A percentile compares a stretch with the other conserved stretches of the same genome.
phyloP scores from a whole-genome alignment of 495 filamentous ascomycete species.

The Neurospora cerealis region DNA sequence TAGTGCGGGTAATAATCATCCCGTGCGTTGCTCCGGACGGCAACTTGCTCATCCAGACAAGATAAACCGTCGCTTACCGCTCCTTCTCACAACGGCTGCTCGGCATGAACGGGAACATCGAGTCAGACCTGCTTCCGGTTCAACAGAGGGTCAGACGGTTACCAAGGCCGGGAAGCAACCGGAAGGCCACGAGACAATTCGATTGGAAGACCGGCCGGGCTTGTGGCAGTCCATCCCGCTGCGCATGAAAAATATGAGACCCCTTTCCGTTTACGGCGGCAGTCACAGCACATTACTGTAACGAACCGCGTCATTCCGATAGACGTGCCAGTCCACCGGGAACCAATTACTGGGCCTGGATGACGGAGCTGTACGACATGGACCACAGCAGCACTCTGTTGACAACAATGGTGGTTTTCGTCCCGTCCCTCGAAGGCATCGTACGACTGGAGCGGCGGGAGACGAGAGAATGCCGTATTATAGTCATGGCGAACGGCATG shows the following conservation, averaged over 20 bases:
- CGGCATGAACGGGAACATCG: not conserved
- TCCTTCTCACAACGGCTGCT: not conserved
- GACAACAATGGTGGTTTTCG: not conserved
- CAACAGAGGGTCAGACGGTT: not conserved
- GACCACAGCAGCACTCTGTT: not conserved
- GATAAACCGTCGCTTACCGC: not conserved
- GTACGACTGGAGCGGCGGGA: not conserved
- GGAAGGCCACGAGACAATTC: not conserved
- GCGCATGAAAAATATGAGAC: not conserved
- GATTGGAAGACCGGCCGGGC: not conserved
- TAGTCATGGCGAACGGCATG: not conserved
- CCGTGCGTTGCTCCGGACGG: not conserved
- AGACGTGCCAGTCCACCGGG: not conserved
- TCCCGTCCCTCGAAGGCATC: not conserved
- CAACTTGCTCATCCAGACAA: not conserved
- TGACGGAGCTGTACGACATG: not conserved
- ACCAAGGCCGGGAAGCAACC: not conserved
- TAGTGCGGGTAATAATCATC: not conserved
- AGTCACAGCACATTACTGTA: not conserved
- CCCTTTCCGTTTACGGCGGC: not conserved
- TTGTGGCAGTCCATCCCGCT: not conserved
- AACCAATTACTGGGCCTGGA: not conserved
- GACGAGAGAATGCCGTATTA: not conserved
- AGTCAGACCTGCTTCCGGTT: not conserved
- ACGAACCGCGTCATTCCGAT: not conserved